These are phyloP conservation scores for Pseudogymnoascus destructans DNA, from an alignment of 2,329 filamentous ascomycete species.

Conservation along the genomic window DNA sequence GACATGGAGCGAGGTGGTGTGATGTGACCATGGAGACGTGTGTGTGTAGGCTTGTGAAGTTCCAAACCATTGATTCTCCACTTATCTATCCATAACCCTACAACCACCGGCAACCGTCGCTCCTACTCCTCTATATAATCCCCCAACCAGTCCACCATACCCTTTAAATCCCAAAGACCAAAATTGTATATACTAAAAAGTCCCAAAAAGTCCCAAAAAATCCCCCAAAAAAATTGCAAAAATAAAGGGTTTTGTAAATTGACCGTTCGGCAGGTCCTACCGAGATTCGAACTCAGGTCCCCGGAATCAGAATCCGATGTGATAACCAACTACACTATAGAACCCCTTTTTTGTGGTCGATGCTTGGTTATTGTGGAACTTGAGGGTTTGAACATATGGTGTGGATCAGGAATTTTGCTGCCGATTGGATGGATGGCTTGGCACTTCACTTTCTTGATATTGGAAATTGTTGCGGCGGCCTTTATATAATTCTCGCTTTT, in stretches of 20 bases:
- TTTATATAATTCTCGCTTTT: background rate
- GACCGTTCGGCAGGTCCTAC: background rate
- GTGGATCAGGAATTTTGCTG: background rate
- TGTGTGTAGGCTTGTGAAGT: background rate
- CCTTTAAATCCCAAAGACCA: background rate
- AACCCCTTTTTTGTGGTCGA: background rate
- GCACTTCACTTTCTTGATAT: background rate
- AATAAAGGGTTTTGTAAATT: background rate
- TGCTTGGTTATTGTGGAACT: background rate
- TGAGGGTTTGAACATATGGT: background rate
- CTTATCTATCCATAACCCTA: background rate
- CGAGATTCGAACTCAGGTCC: slow-evolving; percentile 1
- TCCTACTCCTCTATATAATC: background rate
- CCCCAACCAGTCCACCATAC: background rate
- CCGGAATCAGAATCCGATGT: slow-evolving; percentile 2
- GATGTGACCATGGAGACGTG: background rate
- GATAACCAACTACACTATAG: slow-evolving; percentile 1
- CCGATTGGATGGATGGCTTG: background rate
- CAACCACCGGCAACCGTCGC: background rate
- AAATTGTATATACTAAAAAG: background rate
- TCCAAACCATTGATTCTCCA: background rate
- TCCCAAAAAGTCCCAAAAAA: too few species aligned
- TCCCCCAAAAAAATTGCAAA: background rate
- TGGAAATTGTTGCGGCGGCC: background rate
- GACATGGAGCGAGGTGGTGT: too few species aligned